Evolutionary conservation across 495 filamentous ascomycete species (phyloP), one percentile per base, ranked within the genome.

Genomic region (Recurvomyces mirabilis): DNA sequence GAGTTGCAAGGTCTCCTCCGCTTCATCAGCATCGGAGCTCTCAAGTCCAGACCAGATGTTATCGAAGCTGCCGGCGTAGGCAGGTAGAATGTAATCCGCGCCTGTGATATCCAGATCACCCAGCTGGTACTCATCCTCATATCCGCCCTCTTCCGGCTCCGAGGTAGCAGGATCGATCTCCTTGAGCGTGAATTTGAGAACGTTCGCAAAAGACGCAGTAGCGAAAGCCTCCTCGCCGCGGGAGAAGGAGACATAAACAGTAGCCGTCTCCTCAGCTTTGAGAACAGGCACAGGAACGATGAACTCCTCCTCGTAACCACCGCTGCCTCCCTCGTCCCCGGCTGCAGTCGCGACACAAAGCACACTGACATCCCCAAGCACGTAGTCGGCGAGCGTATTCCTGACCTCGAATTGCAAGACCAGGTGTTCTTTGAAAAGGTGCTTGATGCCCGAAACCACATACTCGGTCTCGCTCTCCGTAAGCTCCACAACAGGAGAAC

Each of bases 381-480:
- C 74, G 33, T 84, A 89, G 44, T 87, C 86, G 2, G 83, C 77
- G 13, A 99, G 75, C 3, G 93, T 99, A 67, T 99, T 99, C 70
- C 94, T 95, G 62, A 99, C 78, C 55, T 95, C 85, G 65, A 93
- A 96, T 62, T 99, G 93, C 38, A 99, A 66, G 12, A 99, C 93
- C 51, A 96, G 73, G 56, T 96, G 83, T 59, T 94, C 84, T 63
- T 88, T 89, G 78, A 94, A 96, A 56, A 96, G 81, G 55, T 99
- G 93, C 68, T 96, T 99, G 64, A 95, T 73, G 9, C 85, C 84
- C 14, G 73, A 73, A 29, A 96, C 93, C 35, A 95, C 87, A 54
- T 99, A 99, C 65, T 99, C 91, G 13, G 91, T 95, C 63, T 96
- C 91, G 49, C 84, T 83, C 63, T 99, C 91, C 18, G 91, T 94